A percentile compares a stretch with the other conserved stretches of the same genome.
phyloP scores from a whole-genome alignment of 139 green algal genomes.

The Coelastrella sp. region DNA sequence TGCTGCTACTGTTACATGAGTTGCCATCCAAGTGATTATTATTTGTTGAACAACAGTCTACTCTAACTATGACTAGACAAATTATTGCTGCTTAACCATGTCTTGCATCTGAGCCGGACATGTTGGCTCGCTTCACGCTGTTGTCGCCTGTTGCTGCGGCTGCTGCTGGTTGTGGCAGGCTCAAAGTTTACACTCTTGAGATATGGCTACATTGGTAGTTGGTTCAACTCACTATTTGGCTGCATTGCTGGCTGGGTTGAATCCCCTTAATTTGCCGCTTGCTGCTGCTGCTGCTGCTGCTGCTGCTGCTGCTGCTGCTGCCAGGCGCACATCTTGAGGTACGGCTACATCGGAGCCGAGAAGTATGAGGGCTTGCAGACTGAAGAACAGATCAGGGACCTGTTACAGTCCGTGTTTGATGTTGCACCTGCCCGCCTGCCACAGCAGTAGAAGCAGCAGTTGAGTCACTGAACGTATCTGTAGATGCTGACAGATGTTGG shows the following conservation, averaged over 20 bases:
- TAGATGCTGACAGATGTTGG: neutral
- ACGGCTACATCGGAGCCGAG: neutral
- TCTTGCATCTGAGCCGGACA: neutral
- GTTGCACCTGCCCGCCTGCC: too few relatives aligned
- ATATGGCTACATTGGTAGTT: neutral
- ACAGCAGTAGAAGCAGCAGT: neutral
- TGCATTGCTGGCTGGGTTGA: neutral
- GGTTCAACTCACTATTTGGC: neutral
- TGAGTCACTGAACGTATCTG: too few relatives aligned
- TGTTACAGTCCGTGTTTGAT: neutral
- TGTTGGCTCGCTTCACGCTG: neutral
- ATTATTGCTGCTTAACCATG: neutral
- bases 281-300: too few relatives aligned
- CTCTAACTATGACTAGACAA: neutral
- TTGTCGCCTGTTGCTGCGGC: neutral
- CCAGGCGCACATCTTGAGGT: neutral
- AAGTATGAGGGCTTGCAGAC: too few relatives aligned
- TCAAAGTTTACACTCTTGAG: neutral
- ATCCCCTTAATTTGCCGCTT: neutral
- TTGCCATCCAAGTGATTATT: too few relatives aligned
- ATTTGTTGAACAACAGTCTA: neutral
- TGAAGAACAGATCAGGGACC: neutral
- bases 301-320: neutral
- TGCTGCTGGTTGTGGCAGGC: neutral
- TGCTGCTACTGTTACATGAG: too few relatives aligned